Evolutionary conservation across 768 basidiomycete species (phyloP).

Genomic region (Boletus pseudopeckii): DNA sequence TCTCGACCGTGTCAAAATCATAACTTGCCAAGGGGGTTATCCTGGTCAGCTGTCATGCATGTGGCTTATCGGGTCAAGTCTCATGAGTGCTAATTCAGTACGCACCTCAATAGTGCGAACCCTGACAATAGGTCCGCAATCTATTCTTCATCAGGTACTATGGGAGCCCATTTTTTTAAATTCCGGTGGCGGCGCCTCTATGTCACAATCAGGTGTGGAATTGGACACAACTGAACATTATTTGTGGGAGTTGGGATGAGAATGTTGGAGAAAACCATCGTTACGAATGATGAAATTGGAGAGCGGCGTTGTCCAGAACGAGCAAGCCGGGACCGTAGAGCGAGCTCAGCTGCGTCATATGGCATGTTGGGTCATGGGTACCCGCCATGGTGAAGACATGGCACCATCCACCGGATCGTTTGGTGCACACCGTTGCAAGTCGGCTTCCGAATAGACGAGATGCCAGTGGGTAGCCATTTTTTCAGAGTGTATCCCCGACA

Average conservation of each 20-base stretch:
- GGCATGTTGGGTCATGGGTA: not conserved
- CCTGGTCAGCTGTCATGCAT: constrained; percentile 23
- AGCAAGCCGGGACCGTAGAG: not conserved
- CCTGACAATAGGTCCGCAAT: constrained; percentile 13
- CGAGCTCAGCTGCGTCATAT: not conserved
- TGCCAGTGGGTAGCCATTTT: not conserved
- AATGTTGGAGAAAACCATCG: not conserved
- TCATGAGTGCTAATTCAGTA: constrained; percentile 9
- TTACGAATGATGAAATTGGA: not conserved
- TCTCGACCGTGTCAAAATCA: constrained; percentile 7
- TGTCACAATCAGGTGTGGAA: not conserved
- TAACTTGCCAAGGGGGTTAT: constrained; percentile 20
- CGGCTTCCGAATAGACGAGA: not conserved
- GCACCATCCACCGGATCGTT: not conserved
- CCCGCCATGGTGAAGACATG: not conserved
- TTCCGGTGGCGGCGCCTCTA: constrained; percentile 7
- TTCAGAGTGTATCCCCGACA: not conserved
- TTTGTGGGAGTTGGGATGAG: not conserved
- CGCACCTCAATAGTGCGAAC: constrained; percentile 13
- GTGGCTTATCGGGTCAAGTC: constrained; percentile 19
- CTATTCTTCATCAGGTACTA: constrained; percentile 14
- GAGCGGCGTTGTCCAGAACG: not conserved
- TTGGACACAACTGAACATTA: constrained; percentile 10
- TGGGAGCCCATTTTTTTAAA: constrained; percentile 9
- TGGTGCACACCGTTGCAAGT: not conserved